Base-by-base conservation (phyloP, 192 early-diverging fungal species). In the Entophlyctis helioformis region DNA sequence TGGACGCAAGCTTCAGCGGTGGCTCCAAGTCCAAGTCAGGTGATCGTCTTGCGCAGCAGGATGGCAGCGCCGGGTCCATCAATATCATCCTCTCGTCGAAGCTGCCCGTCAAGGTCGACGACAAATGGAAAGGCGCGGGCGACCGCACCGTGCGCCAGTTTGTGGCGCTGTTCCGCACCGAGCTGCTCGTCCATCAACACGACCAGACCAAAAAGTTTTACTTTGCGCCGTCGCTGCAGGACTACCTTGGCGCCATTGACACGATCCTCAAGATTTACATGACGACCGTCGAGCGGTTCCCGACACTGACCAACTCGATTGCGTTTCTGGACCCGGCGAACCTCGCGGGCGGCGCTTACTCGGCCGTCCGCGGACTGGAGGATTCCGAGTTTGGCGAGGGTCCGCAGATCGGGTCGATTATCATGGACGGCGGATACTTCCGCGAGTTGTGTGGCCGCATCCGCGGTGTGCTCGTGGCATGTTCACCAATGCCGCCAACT, bases 381-480 rank as follows among this genome's bases (percentile, higher is more conserved):
- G 76, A 75, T 15, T 20, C 56, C 2, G 73, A 74, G 36, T 70
- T 61, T 34, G 62, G 58, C 20, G 75, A 78, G 29, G 75, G 75
- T 5, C 64, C 75, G 0, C 64, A 66, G 36, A 36, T 76, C 8
- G 60, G 56, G n/a, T 19, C 46, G 7, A 79, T 80, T 31, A 51
- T 80, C 28, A 46, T 47, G 10, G 77, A 80, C 31, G 65, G 67
- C 21, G 60, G 46, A 13, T 80, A 75, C 48, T 80, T 75, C 35
- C 50, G 59, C 11, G 77, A 79, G 48, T 18, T 74, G 1, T 72
- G 68, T 41, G 77, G 75, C 20, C 50, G 77, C 20, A 67, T 79
- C 16, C 63, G 77, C 11, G 77, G 75, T 29, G 48, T 50, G 13
- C 33, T 76, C 22, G 66, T 74, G 76, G 73, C 0, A 69, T 72